Percentiles rank a stretch among this genome's conserved stretches.
These are phyloP conservation scores for Heliamphora pulchella DNA, from an alignment of 179 eudicot species.

Conservation along the genomic window DNA sequence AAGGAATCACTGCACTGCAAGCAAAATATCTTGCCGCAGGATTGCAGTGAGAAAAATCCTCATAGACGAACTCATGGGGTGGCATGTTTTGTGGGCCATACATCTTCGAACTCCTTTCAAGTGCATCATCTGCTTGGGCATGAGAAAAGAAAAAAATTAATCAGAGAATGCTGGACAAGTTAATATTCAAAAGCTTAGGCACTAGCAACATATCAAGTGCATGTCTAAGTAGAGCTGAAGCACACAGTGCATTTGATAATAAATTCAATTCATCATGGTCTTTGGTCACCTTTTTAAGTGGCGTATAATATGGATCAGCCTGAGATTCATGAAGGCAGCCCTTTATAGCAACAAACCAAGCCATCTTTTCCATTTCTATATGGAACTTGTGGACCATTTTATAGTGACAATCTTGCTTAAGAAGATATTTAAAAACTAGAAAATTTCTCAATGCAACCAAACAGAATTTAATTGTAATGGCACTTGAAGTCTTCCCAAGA, in stretches of 20 bases:
- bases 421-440: background rate
- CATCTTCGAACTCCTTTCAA: conserved; percentile 23
- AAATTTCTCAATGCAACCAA: background rate
- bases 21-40: conserved; percentile 25
- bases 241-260: background rate
- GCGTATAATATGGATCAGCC: background rate
- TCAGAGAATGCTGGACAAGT: background rate
- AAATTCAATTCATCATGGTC: background rate
- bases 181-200: background rate
- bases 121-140: conserved; percentile 25
- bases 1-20: conserved; percentile 64
- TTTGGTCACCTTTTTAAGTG: background rate
- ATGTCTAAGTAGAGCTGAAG: background rate
- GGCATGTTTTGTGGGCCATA: conserved; percentile 28
- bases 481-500: too few relatives aligned
- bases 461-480: too few relatives aligned
- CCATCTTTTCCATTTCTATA: background rate
- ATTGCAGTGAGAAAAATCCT: conserved; percentile 24
- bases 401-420: background rate
- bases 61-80: conserved; percentile 27
- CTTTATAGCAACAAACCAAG: background rate
- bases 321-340: conserved; percentile 2
- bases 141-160: background rate
- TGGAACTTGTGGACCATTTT: background rate
- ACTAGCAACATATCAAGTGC: background rate